A percentile compares a stretch with the other conserved stretches of the same genome.
These are phyloP conservation scores for Saccharum hybrid DNA, from an alignment of 202 grass and related monocot species.

Conservation along the genomic window DNA sequence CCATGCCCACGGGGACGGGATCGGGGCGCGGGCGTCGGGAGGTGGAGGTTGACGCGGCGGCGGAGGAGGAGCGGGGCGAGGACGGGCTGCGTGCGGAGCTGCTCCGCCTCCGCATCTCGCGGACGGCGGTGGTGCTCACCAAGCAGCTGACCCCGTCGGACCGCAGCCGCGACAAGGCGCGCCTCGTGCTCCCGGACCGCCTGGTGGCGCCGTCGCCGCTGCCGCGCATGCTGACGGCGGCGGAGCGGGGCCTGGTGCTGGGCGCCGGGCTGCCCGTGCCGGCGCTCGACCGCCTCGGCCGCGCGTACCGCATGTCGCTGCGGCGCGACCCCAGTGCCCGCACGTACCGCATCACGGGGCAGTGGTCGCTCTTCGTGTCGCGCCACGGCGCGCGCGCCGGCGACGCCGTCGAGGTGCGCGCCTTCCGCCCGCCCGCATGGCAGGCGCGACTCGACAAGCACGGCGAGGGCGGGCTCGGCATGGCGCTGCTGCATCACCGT, in stretches of 20 bases:
- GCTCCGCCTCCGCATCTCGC: constrained; percentile 29
- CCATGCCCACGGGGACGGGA: background rate
- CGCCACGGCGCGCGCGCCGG: constrained; percentile 39
- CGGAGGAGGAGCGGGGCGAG: background rate
- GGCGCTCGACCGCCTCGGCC: constrained; percentile 41
- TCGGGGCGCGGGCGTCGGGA: background rate
- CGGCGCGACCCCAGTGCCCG: constrained; percentile 9
- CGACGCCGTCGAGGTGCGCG: constrained; percentile 44
- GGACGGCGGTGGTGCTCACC: constrained; percentile 54
- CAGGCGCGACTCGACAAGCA: constrained; percentile 32
- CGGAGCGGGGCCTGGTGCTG: constrained; percentile 45
- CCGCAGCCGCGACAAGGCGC: no score
- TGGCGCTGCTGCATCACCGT: constrained; percentile 45
- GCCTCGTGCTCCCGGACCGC: background rate
- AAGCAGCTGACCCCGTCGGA: constrained; percentile 31
- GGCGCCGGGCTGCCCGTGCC: constrained; percentile 31
- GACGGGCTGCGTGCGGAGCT: constrained; percentile 46
- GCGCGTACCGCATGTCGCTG: constrained; percentile 49
- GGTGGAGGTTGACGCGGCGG: background rate
- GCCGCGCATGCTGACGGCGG: constrained; percentile 43
- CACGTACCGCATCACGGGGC: constrained; percentile 36
- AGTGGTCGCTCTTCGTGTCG: constrained; percentile 49
- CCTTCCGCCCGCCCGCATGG: constrained; percentile 49
- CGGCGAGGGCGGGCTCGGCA: constrained; percentile 42
- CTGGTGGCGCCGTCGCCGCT: constrained; percentile 49